A percentile compares a stretch with the other conserved stretches of the same genome.
phyloP scores from a whole-genome alignment of 768 basidiomycete species.

The Lentinula sp. region DNA sequence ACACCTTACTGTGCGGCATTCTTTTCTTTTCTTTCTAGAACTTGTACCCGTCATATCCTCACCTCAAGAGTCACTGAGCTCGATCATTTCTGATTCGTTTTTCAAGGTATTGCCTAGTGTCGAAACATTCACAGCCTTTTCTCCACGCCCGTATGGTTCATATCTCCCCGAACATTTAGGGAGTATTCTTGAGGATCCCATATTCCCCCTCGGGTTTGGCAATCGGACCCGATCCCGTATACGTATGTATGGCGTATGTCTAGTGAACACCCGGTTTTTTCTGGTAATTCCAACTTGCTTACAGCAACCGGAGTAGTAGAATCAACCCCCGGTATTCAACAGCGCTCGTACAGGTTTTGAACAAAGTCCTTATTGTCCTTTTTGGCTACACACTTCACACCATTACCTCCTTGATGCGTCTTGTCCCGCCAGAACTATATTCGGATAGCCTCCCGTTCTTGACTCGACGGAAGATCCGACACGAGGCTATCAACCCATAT shows the following conservation, averaged over 20 bases:
- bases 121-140: not conserved
- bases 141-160: not conserved
- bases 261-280: not conserved
- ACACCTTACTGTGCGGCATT: not conserved
- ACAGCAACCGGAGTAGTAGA: not conserved
- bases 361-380: not conserved
- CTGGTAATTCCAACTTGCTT: not conserved
- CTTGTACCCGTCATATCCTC: not conserved
- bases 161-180: not conserved
- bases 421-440: not conserved
- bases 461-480: not conserved
- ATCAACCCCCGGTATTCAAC: not conserved
- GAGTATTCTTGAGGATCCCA: not conserved
- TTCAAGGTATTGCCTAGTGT: not conserved
- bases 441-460: not conserved
- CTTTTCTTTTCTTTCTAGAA: not conserved
- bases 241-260: not conserved
- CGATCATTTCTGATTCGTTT: not conserved
- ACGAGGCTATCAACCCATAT: slow-evolving; percentile 2
- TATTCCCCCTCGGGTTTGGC: not conserved
- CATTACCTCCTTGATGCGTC: not conserved
- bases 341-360: not conserved
- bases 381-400: not conserved
- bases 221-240: not conserved
- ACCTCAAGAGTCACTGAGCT: not conserved